Evolutionary conservation across 176 grass and related monocot genomes (phyloP).

Genomic region (Aegilops sharonensis): DNA sequence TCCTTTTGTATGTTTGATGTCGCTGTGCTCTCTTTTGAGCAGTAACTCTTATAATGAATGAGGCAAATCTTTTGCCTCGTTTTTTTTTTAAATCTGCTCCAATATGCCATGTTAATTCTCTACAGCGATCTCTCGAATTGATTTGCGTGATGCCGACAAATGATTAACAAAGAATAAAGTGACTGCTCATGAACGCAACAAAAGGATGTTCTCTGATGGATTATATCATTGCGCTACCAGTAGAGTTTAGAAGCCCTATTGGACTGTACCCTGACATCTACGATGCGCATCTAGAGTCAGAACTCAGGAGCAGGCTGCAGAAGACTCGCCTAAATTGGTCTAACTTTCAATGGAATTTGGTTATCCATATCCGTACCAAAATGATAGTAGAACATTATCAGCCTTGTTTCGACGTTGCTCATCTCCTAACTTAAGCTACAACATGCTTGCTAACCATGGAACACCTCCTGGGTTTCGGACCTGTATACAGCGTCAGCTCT

Average conservation of each 20-base stretch:
- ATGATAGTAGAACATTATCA: constrained; percentile 5
- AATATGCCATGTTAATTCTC: no score
- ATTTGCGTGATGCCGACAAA: background rate
- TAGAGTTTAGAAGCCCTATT: background rate
- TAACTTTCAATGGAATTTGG: background rate
- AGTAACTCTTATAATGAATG: no score
- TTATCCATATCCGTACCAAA: constrained; percentile 13
- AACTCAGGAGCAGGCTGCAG: constrained; percentile 22
- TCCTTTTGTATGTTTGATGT: no score
- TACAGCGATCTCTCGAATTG: background rate
- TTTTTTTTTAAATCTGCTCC: no score
- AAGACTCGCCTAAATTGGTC: background rate
- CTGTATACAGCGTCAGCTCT: constrained; percentile 30
- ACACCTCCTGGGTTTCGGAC: background rate
- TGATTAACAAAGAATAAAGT: background rate
- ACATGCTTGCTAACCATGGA: background rate
- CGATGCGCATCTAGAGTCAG: constrained; percentile 16
- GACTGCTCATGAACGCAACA: background rate
- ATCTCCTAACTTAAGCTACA: background rate
- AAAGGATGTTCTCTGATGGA: background rate
- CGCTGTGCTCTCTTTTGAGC: no score
- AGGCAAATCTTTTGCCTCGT: no score
- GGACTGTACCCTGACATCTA: background rate
- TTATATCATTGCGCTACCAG: background rate
- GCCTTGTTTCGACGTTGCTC: background rate